A percentile compares a stretch with the other conserved stretches of the same genome.
phyloP scores from a whole-genome alignment of 768 basidiomycete genomes.

The Kwoniella sp. region DNA sequence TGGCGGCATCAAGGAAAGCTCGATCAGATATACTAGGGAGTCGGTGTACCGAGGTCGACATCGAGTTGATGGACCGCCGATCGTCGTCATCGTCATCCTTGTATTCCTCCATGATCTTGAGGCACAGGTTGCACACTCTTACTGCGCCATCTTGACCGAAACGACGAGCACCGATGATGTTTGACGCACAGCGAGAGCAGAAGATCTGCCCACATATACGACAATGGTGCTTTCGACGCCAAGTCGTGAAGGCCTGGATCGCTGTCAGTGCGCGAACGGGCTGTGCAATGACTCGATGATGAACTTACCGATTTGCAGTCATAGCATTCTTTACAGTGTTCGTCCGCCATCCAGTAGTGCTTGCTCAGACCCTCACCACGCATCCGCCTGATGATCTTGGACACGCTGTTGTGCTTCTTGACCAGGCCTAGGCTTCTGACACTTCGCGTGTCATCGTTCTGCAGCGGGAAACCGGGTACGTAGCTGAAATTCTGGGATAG shows the following conservation, averaged over 20 bases:
- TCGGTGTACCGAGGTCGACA: conserved; percentile 57
- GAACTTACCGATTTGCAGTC: conserved; percentile 75
- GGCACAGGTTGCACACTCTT: conserved; percentile 88
- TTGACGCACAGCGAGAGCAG: conserved; percentile 93
- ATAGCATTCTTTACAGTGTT: conserved; percentile 89
- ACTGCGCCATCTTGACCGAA: conserved; percentile 95
- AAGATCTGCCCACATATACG: conserved; percentile 99
- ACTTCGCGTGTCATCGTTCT: conserved; percentile 72
- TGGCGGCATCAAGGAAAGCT: conserved; percentile 53
- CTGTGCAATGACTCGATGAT: not conserved
- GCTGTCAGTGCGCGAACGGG: too few species aligned
- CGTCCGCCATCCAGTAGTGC: conserved; percentile 99
- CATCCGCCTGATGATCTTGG: conserved; percentile 82
- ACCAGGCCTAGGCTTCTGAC: conserved; percentile 55
- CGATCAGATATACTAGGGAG: conserved; percentile 55
- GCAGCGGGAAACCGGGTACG: conserved; percentile 89
- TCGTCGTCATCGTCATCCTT: conserved; percentile 93
- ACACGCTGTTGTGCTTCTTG: conserved; percentile 75
- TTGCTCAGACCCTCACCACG: conserved; percentile 80
- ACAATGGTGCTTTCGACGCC: conserved; percentile 95
- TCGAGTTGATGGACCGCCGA: conserved; percentile 71
- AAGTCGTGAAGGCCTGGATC: conserved; percentile 69
- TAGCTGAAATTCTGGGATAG: conserved; percentile 36
- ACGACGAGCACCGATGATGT: conserved; percentile 87
- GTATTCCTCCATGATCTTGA: conserved; percentile 83